These are phyloP conservation scores for Hypoxylon sp. DNA, from an alignment of 2,329 filamentous ascomycete species.

Conservation along the genomic window DNA sequence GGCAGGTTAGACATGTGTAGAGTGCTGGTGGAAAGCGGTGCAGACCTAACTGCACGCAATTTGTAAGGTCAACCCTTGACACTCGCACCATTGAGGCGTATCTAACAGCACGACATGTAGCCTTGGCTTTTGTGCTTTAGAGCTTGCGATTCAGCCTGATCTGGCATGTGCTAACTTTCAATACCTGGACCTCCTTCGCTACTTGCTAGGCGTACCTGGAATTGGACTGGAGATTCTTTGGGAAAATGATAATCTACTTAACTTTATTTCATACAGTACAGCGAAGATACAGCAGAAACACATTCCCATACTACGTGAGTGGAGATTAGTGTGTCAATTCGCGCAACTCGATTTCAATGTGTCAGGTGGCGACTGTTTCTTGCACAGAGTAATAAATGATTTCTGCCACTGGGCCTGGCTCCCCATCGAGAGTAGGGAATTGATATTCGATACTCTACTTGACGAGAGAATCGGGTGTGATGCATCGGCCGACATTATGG, in stretches of 20 bases:
- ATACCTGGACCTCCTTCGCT: constrained; percentile 11
- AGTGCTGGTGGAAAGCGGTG: constrained; percentile 23
- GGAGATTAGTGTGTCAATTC: constrained; percentile 5
- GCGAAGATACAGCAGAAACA: too few relatives aligned
- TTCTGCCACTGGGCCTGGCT: neutral
- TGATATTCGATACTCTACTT: neutral
- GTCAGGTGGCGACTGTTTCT: neutral
- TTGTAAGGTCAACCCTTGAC: neutral
- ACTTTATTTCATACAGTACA: neutral
- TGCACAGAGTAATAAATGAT: neutral
- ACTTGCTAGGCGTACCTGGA: constrained; percentile 2
- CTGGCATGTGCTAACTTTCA: accelerated
- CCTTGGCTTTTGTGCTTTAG: neutral
- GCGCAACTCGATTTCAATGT: constrained; percentile 13
- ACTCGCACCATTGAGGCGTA: neutral
- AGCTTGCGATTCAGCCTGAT: accelerated
- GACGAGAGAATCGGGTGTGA: neutral
- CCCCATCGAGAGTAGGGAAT: neutral
- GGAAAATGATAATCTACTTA: neutral
- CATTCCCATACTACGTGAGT: neutral
- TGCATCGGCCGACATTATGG: neutral
- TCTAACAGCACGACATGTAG: constrained; percentile 6
- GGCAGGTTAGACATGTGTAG: constrained; percentile 19
- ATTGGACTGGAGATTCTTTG: constrained; percentile 4
- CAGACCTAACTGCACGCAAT: constrained; percentile 19